Percentiles rank a stretch among this genome's conserved stretches.
Evolutionary conservation across 2,329 filamentous ascomycete species (phyloP).

Genomic region (Gremmenia infestans): DNA sequence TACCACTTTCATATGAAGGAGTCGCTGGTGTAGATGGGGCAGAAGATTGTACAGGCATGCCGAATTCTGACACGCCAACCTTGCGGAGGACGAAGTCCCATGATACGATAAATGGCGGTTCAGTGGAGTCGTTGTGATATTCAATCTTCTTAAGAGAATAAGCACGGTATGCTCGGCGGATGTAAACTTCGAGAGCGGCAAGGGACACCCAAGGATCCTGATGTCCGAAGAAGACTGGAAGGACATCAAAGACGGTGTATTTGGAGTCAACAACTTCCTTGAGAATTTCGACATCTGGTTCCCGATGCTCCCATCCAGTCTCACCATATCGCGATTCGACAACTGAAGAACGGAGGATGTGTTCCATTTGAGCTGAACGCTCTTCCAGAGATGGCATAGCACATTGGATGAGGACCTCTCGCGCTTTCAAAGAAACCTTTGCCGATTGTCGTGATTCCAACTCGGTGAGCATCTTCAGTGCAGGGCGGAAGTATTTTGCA

Average conservation of each 20-base stretch:
- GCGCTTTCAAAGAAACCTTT: slow-evolving; percentile 95
- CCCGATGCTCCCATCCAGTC: slow-evolving; percentile 91
- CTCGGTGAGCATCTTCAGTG: slow-evolving; percentile 82
- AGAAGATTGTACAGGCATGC: slow-evolving; percentile 71
- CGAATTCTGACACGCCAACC: slow-evolving; percentile 86
- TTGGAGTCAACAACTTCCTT: slow-evolving; percentile 98
- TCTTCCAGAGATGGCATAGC: slow-evolving; percentile 94
- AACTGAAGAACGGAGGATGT: slow-evolving; percentile 92
- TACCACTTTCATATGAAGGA: slow-evolving; percentile 53
- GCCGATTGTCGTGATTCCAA: slow-evolving; percentile 78
- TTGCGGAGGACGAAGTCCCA: slow-evolving; percentile 97
- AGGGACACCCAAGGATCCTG: slow-evolving; percentile 90
- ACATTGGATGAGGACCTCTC: slow-evolving; percentile 95
- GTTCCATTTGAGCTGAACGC: slow-evolving; percentile 94
- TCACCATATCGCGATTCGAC: slow-evolving; percentile 97
- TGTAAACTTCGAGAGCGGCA: slow-evolving; percentile 91
- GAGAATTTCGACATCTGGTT: slow-evolving; percentile 83
- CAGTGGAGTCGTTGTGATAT: slow-evolving; percentile 69
- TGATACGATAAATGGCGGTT: slow-evolving; percentile 74
- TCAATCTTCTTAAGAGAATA: slow-evolving; percentile 87
- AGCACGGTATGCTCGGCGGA: slow-evolving; percentile 92
- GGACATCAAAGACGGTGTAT: slow-evolving; percentile 95
- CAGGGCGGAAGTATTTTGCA: slow-evolving; percentile 77
- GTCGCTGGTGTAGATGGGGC: slow-evolving; percentile 82
- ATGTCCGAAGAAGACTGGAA: slow-evolving; percentile 93